Conservation (phyloP, 352 stramenopile species). For the Phytophthora pistaciae region DNA sequence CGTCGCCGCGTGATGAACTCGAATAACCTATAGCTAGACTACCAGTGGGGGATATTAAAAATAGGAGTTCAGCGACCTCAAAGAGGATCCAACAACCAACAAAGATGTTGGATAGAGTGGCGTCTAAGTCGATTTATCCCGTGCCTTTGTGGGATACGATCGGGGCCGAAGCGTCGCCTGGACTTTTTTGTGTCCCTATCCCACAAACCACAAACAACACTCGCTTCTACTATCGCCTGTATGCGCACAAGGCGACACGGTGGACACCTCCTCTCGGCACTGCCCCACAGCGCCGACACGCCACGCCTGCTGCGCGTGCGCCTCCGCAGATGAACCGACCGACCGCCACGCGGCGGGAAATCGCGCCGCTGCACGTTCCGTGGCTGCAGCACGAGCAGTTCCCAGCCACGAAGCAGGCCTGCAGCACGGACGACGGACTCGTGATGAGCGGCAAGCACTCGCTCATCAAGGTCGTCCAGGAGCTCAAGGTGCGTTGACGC, state of each 20-base stretch:
- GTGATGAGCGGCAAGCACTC: slow-evolving; percentile 58
- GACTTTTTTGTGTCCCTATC: too few relatives aligned
- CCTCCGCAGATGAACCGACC: slow-evolving; percentile 17
- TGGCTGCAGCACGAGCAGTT: slow-evolving; percentile 82
- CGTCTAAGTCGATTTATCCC: too few relatives aligned
- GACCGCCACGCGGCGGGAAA: slow-evolving; percentile 27
- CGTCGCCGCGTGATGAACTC: too few relatives aligned
- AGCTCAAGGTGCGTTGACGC: slow-evolving; percentile 75
- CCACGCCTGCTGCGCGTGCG: not conserved
- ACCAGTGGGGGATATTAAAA: too few relatives aligned
- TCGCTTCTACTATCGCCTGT: slow-evolving; percentile 19
- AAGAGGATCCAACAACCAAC: too few relatives aligned
- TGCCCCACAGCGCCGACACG: not conserved
- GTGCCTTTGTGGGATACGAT: too few relatives aligned
- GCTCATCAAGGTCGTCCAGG: slow-evolving; percentile 63
- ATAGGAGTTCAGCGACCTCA: too few relatives aligned
- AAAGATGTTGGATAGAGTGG: too few relatives aligned
- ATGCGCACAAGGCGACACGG: slow-evolving; percentile 32
- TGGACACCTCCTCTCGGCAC: slow-evolving; percentile 16
- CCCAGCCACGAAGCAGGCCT: slow-evolving; percentile 57
- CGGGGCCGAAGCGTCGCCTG: too few relatives aligned
- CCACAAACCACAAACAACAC: too few relatives aligned
- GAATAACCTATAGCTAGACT: too few relatives aligned
- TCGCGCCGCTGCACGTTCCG: slow-evolving; percentile 55
- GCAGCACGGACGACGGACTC: slow-evolving; percentile 57